Evolutionary conservation across 805 yeast genomes (phyloP).

Genomic region (Metschnikowia continentalis): DNA sequence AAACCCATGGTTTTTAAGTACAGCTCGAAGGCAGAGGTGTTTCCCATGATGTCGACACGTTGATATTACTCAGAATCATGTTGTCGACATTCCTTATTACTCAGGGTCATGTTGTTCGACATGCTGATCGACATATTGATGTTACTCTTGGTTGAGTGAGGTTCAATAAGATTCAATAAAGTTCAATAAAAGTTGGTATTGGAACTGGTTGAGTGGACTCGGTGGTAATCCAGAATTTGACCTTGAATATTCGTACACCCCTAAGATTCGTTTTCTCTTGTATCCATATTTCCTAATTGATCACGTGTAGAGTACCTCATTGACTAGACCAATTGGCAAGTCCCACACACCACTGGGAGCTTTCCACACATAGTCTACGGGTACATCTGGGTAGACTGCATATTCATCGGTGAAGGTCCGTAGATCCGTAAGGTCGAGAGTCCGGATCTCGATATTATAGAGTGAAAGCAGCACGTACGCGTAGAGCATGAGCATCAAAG

Average conservation of each 20-base stretch:
- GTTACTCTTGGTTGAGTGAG: too few species aligned
- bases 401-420: conserved; percentile 69
- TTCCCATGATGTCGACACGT: too few species aligned
- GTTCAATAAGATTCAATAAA: too few species aligned
- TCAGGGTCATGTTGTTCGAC: too few species aligned
- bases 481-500: conserved; percentile 67
- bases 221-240: too few species aligned
- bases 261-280: too few species aligned
- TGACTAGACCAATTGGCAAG: conserved; percentile 67
- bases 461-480: conserved; percentile 65
- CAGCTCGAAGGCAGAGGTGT: background rate
- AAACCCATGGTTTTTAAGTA: background rate
- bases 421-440: conserved; percentile 54
- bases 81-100: too few species aligned
- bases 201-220: too few species aligned
- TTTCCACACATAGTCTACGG: conserved; percentile 41
- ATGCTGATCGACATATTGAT: too few species aligned
- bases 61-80: too few species aligned
- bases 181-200: too few species aligned
- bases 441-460: conserved; percentile 73
- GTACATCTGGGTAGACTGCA: conserved; percentile 30
- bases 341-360: conserved; percentile 88
- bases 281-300: background rate
- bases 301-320: conserved; percentile 52
- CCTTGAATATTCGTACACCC: too few species aligned